Evolutionary conservation across 345 rosid species (phyloP).

Genomic region (Arabis hirsuta): DNA sequence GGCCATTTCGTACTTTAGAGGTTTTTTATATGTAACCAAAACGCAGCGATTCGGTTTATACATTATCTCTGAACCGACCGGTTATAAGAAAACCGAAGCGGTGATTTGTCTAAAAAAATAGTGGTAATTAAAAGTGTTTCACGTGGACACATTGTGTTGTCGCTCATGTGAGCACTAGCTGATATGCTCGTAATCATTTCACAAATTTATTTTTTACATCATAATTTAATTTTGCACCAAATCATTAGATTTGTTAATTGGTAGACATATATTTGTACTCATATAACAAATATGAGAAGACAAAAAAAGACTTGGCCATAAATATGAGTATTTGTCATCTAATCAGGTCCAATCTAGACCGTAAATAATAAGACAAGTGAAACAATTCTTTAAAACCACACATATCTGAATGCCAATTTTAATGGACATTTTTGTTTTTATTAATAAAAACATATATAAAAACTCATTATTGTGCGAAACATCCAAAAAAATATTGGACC

Average conservation of each 20-base stretch:
- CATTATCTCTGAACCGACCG: background rate
- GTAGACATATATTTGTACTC: no score
- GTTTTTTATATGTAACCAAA: background rate
- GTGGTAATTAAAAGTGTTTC: slow-evolving; percentile 19
- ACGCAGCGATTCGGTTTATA: background rate
- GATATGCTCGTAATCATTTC: slow-evolving; percentile 34
- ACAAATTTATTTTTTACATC: background rate
- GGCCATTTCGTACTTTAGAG: background rate
- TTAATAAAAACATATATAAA: no score
- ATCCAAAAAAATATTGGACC: no score
- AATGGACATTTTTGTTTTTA: no score
- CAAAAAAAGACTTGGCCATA: no score
- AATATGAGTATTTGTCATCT: no score
- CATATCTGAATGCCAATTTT: no score
- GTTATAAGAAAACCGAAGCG: slow-evolving; percentile 1
- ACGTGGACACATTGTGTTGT: slow-evolving; percentile 40
- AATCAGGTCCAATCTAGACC: no score
- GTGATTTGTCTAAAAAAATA: slow-evolving; percentile 14
- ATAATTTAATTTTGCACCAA: background rate
- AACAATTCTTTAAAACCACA: no score
- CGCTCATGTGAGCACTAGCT: slow-evolving; percentile 44
- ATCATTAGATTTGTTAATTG: slow-evolving; percentile 29
- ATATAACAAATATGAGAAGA: no score
- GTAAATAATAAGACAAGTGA: no score
- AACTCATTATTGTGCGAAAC: no score